phyloP scores from a whole-genome alignment of 768 basidiomycete genomes.

The Omphalotus guepiniiformis region DNA sequence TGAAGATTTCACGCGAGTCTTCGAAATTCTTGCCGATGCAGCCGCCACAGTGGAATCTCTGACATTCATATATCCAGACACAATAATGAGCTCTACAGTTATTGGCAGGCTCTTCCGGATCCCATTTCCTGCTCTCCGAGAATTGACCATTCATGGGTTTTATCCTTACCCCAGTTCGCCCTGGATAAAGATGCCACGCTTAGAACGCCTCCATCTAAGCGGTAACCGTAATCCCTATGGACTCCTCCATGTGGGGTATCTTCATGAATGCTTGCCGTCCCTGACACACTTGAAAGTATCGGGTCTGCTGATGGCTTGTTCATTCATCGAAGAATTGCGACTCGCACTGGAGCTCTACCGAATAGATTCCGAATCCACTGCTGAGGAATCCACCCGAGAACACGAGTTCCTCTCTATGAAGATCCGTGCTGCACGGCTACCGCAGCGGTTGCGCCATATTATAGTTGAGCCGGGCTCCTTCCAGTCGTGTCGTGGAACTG shows the following conservation, averaged over 20 bases:
- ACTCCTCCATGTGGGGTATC: slow-evolving; percentile 32
- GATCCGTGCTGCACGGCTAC: background rate
- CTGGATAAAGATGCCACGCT: slow-evolving; percentile 27
- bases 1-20: slow-evolving; percentile 16
- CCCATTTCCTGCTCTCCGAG: slow-evolving; percentile 34
- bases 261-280: slow-evolving; percentile 35
- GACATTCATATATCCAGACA: slow-evolving; percentile 32
- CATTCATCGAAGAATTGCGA: slow-evolving; percentile 40
- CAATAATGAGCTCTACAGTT: slow-evolving; percentile 28
- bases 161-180: slow-evolving; percentile 42
- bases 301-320: slow-evolving; percentile 36
- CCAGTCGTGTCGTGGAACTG: background rate
- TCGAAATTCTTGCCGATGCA: slow-evolving; percentile 31
- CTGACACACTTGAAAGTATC: slow-evolving; percentile 37
- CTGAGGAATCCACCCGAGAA: background rate
- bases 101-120: slow-evolving; percentile 40
- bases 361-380: background rate
- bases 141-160: slow-evolving; percentile 42
- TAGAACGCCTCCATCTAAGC: slow-evolving; percentile 39
- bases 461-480: slow-evolving; percentile 5
- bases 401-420: too few species aligned
- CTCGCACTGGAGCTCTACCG: slow-evolving; percentile 9
- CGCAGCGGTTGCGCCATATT: background rate
- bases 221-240: slow-evolving; percentile 51
- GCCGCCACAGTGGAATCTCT: slow-evolving; percentile 40